Evolutionary conservation across 176 grass and related monocot genomes (phyloP).

Genomic region (Raddia guianensis): DNA sequence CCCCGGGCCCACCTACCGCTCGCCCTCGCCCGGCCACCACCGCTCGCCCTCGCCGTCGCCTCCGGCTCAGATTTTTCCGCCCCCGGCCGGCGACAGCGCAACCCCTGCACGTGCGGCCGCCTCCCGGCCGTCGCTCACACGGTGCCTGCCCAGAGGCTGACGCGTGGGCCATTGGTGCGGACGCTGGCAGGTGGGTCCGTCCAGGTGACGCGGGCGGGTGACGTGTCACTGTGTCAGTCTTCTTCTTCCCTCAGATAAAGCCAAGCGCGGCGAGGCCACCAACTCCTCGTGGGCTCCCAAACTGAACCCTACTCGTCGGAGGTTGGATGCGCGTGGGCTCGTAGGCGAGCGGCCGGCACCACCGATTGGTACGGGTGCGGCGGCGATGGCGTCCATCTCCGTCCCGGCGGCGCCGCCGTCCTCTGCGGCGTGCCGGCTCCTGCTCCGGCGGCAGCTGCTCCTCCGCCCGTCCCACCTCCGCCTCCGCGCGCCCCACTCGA

Average conservation of each 20-base stretch:
- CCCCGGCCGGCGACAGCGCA: constrained; percentile 24
- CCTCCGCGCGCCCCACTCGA: constrained; percentile 70
- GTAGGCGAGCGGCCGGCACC: background rate
- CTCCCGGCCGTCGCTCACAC: constrained; percentile 27
- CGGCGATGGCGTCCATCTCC: constrained; percentile 67
- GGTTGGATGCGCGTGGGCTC: constrained; percentile 18
- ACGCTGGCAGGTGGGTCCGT: constrained; percentile 1
- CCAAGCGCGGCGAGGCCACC: constrained; percentile 39
- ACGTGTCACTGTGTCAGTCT: background rate
- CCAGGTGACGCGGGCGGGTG: background rate
- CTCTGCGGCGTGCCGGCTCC: constrained; percentile 41
- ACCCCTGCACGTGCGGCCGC: background rate
- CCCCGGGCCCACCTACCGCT: constrained; percentile 1
- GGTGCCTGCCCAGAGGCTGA: background rate
- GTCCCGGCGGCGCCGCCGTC: constrained; percentile 50
- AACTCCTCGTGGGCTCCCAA: constrained; percentile 49
- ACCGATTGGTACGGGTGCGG: background rate
- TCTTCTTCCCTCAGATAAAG: constrained; percentile 44
- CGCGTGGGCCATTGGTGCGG: background rate
- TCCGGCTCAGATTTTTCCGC: constrained; percentile 37
- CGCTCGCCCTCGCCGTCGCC: constrained; percentile 26
- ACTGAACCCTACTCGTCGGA: background rate
- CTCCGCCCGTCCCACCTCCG: constrained; percentile 50
- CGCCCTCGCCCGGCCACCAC: background rate
- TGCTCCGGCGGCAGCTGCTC: constrained; percentile 38